A percentile compares a stretch with the other conserved stretches of the same genome.
Evolutionary conservation across 2,329 filamentous ascomycete species (phyloP).

Genomic region (Pyrenochaeta sp.): DNA sequence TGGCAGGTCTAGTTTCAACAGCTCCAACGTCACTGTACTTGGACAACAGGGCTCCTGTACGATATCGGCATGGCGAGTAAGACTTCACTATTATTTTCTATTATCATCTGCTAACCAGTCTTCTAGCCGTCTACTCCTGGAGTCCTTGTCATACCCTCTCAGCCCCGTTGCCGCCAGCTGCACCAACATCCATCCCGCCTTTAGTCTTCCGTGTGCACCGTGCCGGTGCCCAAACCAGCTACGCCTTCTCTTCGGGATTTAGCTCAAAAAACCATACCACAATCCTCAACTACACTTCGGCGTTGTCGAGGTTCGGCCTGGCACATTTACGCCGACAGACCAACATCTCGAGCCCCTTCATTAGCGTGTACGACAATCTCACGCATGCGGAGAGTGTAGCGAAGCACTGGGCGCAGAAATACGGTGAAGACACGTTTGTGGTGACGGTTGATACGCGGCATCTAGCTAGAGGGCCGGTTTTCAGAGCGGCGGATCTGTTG

Average conservation of each 20-base stretch:
- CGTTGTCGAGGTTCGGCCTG: conserved; percentile 36
- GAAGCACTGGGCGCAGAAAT: conserved; percentile 23
- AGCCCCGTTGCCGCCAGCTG: conserved; percentile 4
- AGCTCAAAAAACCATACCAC: conserved; percentile 47
- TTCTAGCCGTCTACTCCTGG: conserved; percentile 17
- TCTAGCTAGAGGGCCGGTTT: conserved; percentile 42
- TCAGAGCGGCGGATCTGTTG: conserved; percentile 42
- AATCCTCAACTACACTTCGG: conserved; percentile 35
- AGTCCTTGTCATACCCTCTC: conserved; percentile 1
- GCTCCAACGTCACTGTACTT: background rate
- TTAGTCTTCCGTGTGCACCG: conserved; percentile 45
- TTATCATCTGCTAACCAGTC: background rate
- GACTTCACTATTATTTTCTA: background rate
- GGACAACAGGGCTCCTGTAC: background rate
- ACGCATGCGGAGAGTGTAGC: conserved; percentile 41
- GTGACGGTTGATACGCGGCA: conserved; percentile 43
- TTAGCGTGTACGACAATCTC: conserved; percentile 40
- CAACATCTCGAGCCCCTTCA: conserved; percentile 46
- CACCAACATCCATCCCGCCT: conserved; percentile 34
- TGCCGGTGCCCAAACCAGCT: conserved; percentile 38
- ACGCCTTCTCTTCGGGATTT: conserved; percentile 43
- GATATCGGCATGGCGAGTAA: conserved; percentile 25
- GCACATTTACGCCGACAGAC: conserved; percentile 43
- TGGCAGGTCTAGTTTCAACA: too few species aligned
- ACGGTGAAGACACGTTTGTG: conserved; percentile 32